These are phyloP conservation scores for Cymbopogon citratus DNA, from an alignment of 176 grass and related monocot species.

Conservation along the genomic window DNA sequence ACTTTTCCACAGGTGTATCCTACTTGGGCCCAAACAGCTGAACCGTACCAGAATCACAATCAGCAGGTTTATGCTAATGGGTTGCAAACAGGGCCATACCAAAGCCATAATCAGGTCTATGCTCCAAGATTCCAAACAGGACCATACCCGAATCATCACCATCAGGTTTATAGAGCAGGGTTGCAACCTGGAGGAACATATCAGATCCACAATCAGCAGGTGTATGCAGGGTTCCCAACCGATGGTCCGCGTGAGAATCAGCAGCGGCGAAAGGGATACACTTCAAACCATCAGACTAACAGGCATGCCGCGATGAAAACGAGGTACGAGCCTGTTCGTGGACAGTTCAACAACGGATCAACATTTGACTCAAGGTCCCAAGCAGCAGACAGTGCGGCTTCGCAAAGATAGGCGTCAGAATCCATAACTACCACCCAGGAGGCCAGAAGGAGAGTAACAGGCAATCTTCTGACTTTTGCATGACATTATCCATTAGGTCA, in stretches of 20 bases:
- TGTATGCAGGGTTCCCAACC: background rate
- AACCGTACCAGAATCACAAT: background rate
- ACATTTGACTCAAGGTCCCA: background rate
- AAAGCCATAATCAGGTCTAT: background rate
- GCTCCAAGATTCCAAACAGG: background rate
- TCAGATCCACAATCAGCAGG: background rate
- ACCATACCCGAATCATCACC: background rate
- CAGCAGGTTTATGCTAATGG: background rate
- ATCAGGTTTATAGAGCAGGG: background rate
- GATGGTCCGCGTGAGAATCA: conserved; percentile 10
- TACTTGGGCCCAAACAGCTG: background rate
- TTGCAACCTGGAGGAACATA: background rate
- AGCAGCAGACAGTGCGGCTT: conserved; percentile 5
- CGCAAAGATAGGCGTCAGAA: background rate
- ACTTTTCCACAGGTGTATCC: background rate
- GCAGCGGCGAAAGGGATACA: background rate
- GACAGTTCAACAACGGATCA: background rate
- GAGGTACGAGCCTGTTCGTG: conserved; percentile 23
- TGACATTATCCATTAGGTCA: background rate
- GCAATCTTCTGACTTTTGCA: background rate
- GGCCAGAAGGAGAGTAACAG: background rate
- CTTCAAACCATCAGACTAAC: background rate
- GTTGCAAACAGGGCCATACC: conserved; percentile 1
- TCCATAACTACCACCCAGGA: background rate
- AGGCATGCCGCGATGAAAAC: background rate